Percentiles rank a stretch among this genome's conserved stretches.
These are phyloP conservation scores for Hippophae gyantsensis DNA, from an alignment of 306 rosid genomes.

Conservation along the genomic window DNA sequence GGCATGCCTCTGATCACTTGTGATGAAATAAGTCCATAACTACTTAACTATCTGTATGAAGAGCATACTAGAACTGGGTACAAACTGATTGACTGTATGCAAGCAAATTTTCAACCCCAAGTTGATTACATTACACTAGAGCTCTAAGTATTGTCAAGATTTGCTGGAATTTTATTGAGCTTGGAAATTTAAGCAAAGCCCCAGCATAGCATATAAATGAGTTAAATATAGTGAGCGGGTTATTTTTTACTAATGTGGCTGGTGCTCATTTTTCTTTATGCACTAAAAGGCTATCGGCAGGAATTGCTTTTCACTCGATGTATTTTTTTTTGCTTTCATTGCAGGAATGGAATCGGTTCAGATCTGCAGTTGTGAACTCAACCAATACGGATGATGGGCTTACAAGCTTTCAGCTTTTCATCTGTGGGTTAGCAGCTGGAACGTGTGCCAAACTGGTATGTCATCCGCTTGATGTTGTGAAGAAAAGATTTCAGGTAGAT, in stretches of 20 bases:
- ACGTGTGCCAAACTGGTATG: constrained; percentile 94
- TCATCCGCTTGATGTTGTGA: constrained; percentile 97
- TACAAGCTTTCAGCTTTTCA: constrained; percentile 76
- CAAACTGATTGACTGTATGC: neutral
- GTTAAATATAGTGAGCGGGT: no score
- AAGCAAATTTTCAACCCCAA: neutral
- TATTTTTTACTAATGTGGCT: no score
- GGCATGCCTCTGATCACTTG: no score
- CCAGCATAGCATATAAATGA: no score
- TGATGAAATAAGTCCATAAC: no score
- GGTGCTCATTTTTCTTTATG: no score
- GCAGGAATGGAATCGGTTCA: constrained; percentile 57
- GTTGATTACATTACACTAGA: neutral
- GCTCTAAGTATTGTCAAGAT: no score
- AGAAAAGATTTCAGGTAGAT: constrained; percentile 91
- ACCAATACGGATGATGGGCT: constrained; percentile 19
- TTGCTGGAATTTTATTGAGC: no score
- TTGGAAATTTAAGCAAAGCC: no score
- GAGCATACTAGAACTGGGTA: neutral
- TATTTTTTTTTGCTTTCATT: constrained; percentile 16
- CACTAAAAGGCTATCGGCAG: no score
- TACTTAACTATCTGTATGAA: neutral
- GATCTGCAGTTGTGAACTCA: constrained; percentile 25
- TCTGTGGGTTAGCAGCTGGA: constrained; percentile 89
- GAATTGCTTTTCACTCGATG: neutral